A percentile compares a stretch with the other conserved stretches of the same genome.
These are phyloP conservation scores for Sclerotinia nivalis DNA, from an alignment of 2,329 filamentous ascomycete genomes.

Conservation along the genomic window DNA sequence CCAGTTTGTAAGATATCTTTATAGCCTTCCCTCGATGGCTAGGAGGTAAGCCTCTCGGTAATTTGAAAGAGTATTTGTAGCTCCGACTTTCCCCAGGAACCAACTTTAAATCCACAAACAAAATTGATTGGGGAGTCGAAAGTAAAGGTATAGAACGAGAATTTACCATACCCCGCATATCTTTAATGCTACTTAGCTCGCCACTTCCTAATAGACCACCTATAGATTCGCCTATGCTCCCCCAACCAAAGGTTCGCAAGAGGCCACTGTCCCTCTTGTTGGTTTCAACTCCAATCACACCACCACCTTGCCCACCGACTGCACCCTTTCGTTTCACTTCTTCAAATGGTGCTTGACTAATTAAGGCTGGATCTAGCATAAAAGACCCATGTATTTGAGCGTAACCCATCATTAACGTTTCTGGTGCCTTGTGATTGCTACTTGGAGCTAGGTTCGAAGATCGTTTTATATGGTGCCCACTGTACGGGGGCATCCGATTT, in stretches of 20 bases:
- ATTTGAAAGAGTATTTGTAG: slow-evolving; percentile 81
- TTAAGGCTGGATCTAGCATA: slow-evolving; percentile 83
- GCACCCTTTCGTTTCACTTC: slow-evolving; percentile 94
- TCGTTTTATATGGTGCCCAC: slow-evolving; percentile 42
- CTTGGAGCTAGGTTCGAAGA: slow-evolving; percentile 47
- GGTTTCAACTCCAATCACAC: slow-evolving; percentile 76
- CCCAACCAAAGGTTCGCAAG: slow-evolving; percentile 83
- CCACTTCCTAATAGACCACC: slow-evolving; percentile 82
- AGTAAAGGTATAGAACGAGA: slow-evolving; percentile 86
- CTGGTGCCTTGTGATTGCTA: slow-evolving; percentile 56
- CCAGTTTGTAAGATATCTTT: slow-evolving; percentile 87
- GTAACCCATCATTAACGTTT: slow-evolving; percentile 96
- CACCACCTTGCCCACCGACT: slow-evolving; percentile 81
- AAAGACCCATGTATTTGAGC: slow-evolving; percentile 93
- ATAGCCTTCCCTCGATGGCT: slow-evolving; percentile 89
- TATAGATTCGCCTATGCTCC: slow-evolving; percentile 81
- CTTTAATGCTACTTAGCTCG: slow-evolving; percentile 89
- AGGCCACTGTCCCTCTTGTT: slow-evolving; percentile 76
- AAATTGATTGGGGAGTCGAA: slow-evolving; percentile 91
- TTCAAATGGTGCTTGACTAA: slow-evolving; percentile 88
- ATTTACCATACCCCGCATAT: slow-evolving; percentile 87
- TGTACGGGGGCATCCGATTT: slow-evolving; percentile 49
- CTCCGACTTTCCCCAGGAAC: slow-evolving; percentile 84
- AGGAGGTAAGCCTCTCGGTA: slow-evolving; percentile 88
- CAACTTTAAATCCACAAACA: slow-evolving; percentile 90